These are phyloP conservation scores for Triticum timopheevii DNA, from an alignment of 176 grass and related monocot species.

Conservation along the genomic window DNA sequence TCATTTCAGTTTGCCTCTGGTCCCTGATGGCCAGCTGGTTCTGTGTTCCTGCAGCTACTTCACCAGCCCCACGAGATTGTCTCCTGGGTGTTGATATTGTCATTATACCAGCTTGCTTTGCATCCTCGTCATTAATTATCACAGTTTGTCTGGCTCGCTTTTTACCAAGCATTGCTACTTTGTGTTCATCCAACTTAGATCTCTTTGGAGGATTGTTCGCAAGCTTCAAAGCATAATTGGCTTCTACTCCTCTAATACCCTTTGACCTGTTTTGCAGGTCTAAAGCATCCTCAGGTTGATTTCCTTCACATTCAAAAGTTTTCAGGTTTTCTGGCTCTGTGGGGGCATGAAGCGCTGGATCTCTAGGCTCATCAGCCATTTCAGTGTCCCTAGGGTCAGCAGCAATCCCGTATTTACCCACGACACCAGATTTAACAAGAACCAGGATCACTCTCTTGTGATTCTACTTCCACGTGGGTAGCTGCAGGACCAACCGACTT, in stretches of 20 bases:
- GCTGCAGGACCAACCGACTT: conserved; percentile 36
- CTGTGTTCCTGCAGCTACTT: conserved; percentile 57
- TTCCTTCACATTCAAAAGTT: conserved; percentile 47
- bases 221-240: conserved; percentile 87
- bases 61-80: conserved; percentile 58
- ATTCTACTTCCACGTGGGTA: conserved; percentile 42
- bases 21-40: conserved; percentile 39
- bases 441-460: conserved; percentile 42
- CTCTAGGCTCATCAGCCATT: conserved; percentile 47
- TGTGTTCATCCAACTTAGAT: conserved; percentile 78
- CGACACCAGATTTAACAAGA: conserved; percentile 35
- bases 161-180: conserved; percentile 95
- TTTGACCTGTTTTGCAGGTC: conserved; percentile 56
- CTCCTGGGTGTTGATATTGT: conserved; percentile 82
- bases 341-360: conserved; percentile 31
- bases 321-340: conserved; percentile 28
- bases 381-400: background rate
- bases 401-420: conserved; percentile 29
- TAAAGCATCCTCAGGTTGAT: conserved; percentile 46
- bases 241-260: conserved; percentile 75
- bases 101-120: conserved; percentile 79
- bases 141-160: conserved; percentile 85
- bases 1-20: conserved; percentile 66
- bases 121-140: conserved; percentile 92
- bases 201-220: conserved; percentile 76